Evolutionary conservation across 345 rosid species (phyloP).

Genomic region (Cardamine chenopodiifolia): DNA sequence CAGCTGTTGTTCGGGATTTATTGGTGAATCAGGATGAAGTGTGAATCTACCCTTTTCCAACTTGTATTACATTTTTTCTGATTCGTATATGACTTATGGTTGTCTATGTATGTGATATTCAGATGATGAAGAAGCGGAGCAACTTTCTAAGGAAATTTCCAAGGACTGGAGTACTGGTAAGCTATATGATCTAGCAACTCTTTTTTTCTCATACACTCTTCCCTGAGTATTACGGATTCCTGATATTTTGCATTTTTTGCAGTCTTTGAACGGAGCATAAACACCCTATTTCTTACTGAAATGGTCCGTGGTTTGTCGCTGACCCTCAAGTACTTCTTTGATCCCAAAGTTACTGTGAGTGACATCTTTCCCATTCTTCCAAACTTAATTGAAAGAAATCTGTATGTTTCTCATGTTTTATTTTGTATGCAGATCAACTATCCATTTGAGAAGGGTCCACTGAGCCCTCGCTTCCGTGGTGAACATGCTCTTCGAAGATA

Average conservation of each 20-base stretch:
- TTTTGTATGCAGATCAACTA: conserved; percentile 77
- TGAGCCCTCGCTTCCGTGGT: conserved; percentile 97
- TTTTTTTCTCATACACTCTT: background rate
- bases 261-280: conserved; percentile 93
- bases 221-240: background rate
- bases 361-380: conserved; percentile 16
- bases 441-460: conserved; percentile 98
- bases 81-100: background rate
- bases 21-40: background rate
- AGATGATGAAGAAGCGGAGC: conserved; percentile 92
- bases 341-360: conserved; percentile 90
- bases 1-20: background rate
- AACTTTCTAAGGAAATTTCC: conserved; percentile 88
- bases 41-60: conserved; percentile 2
- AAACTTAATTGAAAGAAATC: conserved; percentile 1
- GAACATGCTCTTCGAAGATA: conserved; percentile 95
- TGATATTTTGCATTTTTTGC: conserved; percentile 38
- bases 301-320: conserved; percentile 87
- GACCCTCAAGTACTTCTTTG: conserved; percentile 97
- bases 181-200: background rate
- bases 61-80: background rate
- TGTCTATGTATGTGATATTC: conserved; percentile 31
- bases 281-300: conserved; percentile 90
- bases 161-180: conserved; percentile 97
- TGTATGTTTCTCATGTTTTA: conserved; percentile 14